These are phyloP conservation scores for Garcia nutans DNA, from an alignment of 345 rosid species.

Conservation along the genomic window DNA sequence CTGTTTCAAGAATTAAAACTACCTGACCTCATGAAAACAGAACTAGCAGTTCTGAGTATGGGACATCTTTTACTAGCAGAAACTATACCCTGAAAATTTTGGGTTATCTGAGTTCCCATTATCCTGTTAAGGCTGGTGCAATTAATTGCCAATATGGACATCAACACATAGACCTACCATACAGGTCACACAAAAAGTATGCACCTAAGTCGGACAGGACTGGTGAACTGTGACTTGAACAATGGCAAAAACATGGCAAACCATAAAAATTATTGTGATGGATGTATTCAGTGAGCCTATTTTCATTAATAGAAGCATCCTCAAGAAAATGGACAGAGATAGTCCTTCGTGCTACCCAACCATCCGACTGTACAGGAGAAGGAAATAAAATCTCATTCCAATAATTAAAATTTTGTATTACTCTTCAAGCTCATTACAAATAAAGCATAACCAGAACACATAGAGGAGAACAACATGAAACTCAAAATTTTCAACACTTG, in stretches of 20 bases:
- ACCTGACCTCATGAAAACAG: not conserved
- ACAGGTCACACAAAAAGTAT: not conserved
- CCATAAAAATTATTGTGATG: not conserved
- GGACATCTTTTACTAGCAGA: not conserved
- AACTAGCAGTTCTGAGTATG: not conserved
- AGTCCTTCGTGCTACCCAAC: not conserved
- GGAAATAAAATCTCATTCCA: not conserved
- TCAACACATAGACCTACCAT: too few species aligned
- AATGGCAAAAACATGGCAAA: not conserved
- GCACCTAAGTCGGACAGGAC: not conserved
- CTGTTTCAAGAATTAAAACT: not conserved
- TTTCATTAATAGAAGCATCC: not conserved
- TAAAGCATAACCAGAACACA: too few species aligned
- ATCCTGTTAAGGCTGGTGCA: not conserved
- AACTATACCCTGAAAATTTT: not conserved
- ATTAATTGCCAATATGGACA: not conserved
- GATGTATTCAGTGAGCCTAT: not conserved
- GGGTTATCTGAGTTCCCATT: not conserved
- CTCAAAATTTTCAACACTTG: not conserved
- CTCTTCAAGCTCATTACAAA: not conserved
- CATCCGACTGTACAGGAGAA: not conserved
- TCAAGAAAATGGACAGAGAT: not conserved
- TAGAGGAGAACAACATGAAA: not conserved
- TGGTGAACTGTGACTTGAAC: not conserved
- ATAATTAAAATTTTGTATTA: conserved; percentile 6